A percentile compares a stretch with the other conserved stretches of the same genome.
Conservation (phyloP, 2,329 filamentous ascomycete species). For the Cytospora leucostoma region DNA sequence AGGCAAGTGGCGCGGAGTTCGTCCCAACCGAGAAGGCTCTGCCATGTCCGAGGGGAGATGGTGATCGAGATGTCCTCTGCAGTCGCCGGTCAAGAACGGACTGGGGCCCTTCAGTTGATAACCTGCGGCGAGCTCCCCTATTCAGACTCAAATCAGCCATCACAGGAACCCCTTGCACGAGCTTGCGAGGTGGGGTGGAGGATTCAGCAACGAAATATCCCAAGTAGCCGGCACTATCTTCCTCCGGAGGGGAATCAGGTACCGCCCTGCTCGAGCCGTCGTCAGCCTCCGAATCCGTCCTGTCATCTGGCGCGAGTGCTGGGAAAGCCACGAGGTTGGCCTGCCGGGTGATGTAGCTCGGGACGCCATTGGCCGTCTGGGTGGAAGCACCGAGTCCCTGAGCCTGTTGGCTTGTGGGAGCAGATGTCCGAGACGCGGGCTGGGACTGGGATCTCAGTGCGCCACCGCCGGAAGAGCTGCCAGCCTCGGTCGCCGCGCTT, state of each 20-base stretch:
- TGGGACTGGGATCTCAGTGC: constrained; percentile 68
- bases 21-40: constrained; percentile 47
- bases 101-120: constrained; percentile 57
- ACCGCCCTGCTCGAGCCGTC: constrained; percentile 43
- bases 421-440: constrained; percentile 54
- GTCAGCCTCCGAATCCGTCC: constrained; percentile 48
- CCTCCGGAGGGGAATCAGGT: constrained; percentile 50
- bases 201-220: constrained; percentile 43
- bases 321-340: constrained; percentile 54
- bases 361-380: constrained; percentile 41
- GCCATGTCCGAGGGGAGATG: constrained; percentile 55
- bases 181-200: constrained; percentile 33
- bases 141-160: constrained; percentile 51
- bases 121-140: constrained; percentile 45
- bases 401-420: constrained; percentile 37
- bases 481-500: constrained; percentile 50
- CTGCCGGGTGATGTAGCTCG: constrained; percentile 42
- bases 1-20: constrained; percentile 43
- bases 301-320: constrained; percentile 58
- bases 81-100: constrained; percentile 56
- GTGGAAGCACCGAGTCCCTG: constrained; percentile 36
- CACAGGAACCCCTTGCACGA: constrained; percentile 43
- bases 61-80: constrained; percentile 55
- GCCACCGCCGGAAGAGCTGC: constrained; percentile 50
- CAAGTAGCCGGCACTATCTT: constrained; percentile 45